Conservation (phyloP, 805 yeast genomes). For the Metschnikowia santaceciliae region DNA sequence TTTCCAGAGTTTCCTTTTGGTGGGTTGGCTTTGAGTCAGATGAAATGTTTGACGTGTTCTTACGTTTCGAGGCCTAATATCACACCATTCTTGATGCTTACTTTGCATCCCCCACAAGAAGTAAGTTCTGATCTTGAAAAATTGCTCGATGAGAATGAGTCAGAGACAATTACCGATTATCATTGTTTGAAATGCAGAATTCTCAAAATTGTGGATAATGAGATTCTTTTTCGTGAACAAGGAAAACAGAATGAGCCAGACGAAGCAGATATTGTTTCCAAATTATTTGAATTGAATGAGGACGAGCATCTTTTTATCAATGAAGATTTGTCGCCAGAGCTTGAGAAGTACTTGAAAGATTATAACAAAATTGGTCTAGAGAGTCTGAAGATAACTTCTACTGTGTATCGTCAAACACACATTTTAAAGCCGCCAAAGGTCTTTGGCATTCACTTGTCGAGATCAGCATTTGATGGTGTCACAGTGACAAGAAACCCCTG, state of each 20-base stretch:
- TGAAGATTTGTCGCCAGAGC: constrained; percentile 55
- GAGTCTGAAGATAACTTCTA: constrained; percentile 49
- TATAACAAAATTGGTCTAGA: constrained; percentile 45
- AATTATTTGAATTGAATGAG: constrained; percentile 32
- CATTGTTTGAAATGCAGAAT: constrained; percentile 71
- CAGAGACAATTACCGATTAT: constrained; percentile 73
- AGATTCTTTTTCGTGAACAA: constrained; percentile 21
- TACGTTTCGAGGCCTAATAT: constrained; percentile 54
- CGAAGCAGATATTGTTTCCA: constrained; percentile 24
- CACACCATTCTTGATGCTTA: constrained; percentile 64
- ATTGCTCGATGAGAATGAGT: constrained; percentile 53
- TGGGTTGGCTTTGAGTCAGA: constrained; percentile 61
- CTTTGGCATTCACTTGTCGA: constrained; percentile 76
- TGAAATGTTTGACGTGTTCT: constrained; percentile 68
- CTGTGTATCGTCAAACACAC: constrained; percentile 62
- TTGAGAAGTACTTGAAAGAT: constrained; percentile 44
- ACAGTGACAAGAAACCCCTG: constrained; percentile 72
- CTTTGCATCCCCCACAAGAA: constrained; percentile 69
- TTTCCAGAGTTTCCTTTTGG: constrained; percentile 71
- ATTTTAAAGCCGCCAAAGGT: constrained; percentile 66
- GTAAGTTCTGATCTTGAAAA: constrained; percentile 44
- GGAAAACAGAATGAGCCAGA: constrained; percentile 22
- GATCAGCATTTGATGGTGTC: constrained; percentile 72
- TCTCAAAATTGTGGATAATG: constrained; percentile 27
- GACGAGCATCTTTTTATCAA: constrained; percentile 49